Conservation (phyloP, 768 basidiomycete genomes). For the Tylopilus subfusipes region DNA sequence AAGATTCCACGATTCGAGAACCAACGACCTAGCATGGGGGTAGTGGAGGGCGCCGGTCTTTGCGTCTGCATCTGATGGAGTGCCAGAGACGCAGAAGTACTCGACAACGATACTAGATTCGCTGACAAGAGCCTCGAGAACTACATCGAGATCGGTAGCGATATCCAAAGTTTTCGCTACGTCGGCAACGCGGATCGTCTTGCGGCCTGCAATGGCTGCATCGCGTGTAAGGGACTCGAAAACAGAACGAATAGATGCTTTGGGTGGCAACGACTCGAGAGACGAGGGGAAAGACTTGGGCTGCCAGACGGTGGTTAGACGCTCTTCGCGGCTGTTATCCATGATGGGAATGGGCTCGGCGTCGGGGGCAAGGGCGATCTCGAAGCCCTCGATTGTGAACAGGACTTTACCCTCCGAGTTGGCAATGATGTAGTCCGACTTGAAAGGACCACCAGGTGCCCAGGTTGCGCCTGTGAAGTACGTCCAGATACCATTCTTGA, state of each 20-base stretch:
- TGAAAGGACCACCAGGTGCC: constrained; percentile 24
- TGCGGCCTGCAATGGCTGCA: constrained; percentile 19
- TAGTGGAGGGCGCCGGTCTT: constrained; percentile 18
- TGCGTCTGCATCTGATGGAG: constrained; percentile 20
- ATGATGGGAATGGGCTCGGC: constrained; percentile 24
- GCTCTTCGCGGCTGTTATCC: constrained; percentile 27
- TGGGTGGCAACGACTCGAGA: constrained; percentile 1
- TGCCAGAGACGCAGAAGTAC: constrained; percentile 18
- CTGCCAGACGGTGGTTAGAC: constrained; percentile 33
- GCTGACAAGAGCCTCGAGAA: constrained; percentile 16
- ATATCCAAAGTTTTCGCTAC: constrained; percentile 20
- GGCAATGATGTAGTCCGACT: constrained; percentile 27
- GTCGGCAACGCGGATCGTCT: constrained; percentile 25
- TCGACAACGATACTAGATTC: constrained; percentile 16
- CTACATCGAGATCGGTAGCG: constrained; percentile 13
- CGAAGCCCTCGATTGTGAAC: constrained; percentile 34
- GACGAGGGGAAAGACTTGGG: constrained; percentile 26
- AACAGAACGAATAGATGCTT: constrained; percentile 10
- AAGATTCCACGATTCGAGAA: constrained; percentile 21
- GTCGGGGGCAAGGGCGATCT: constrained; percentile 31
- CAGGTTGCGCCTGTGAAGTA: constrained; percentile 25
- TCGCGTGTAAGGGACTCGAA: constrained; percentile 18
- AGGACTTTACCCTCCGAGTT: constrained; percentile 29
- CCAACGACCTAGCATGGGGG: constrained; percentile 12
- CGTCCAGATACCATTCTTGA: constrained; percentile 31